Evolutionary conservation across 176 grass and related monocot species (phyloP), one percentile per base, ranked within the genome.

Genomic region (Ensete ventricosum): DNA sequence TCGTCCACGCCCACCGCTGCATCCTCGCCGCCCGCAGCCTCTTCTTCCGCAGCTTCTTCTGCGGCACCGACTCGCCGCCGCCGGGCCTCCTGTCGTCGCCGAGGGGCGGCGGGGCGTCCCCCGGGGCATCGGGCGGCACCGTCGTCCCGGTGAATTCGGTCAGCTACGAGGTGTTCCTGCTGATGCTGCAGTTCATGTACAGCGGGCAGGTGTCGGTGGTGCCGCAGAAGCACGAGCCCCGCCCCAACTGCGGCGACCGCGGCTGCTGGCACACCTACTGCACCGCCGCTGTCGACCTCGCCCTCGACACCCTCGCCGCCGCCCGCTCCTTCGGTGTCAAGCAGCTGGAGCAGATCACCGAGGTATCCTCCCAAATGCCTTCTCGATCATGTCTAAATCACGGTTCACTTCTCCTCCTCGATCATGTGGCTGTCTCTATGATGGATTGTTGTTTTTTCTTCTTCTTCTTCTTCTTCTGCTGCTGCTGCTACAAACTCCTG

Each of bases 31-130:
- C 96, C 1, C 84, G 96, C 43, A 99, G 96, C 84, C 91, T 89
- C 73, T 99, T 95, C 86, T 99, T 99, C 60, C 96, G 96, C 76
- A 94, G 91, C 76, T 91, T 89, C 86, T 99, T 99, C 83, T 99
- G 96, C 71, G 83, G 91, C 3, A 82, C 69, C 73, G 90, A 79
- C 55, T 82, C 78, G 0, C 77, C 87, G 17, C 65, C 66, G 69
- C 76, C 34, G 73, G 73, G 83, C n/a, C 84, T 86, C 14, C 63
- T 81, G 0, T 87, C 95, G 1, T 90, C 95, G 4, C 88, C 85
- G 13, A 85, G 89, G 22, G 60, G 62, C 77, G 25, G 34, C 0
- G 73, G 53, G 11, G 77, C 79, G 7, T 58, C 82, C 0, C 71
- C 72, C 1, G 71, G 72, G 0, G 74, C 72, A 0, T 73, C 81